Evolutionary conservation across 345 rosid species (phyloP).

Genomic region (Erucastrum elatum): DNA sequence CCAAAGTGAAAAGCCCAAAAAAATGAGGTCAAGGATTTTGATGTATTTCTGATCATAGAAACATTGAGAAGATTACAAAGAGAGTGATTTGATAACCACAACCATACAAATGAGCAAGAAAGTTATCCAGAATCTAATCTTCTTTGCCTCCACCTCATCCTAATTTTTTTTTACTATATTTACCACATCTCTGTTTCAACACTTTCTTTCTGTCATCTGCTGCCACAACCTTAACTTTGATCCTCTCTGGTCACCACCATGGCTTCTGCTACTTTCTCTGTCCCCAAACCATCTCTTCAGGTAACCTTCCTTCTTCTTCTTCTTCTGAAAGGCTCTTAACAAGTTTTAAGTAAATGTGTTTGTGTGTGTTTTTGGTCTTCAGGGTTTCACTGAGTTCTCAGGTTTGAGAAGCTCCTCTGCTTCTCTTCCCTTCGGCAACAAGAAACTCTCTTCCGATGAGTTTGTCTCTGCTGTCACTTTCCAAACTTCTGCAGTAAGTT

Average conservation of each 20-base stretch:
- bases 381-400: constrained; percentile 74
- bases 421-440: constrained; percentile 57
- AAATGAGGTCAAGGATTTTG: background rate
- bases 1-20: constrained; percentile 33
- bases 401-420: constrained; percentile 63
- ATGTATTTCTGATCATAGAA: constrained; percentile 27
- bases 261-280: constrained; percentile 85
- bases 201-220: constrained; percentile 18
- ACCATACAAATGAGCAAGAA: constrained; percentile 34
- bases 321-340: background rate
- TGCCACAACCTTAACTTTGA: constrained; percentile 16
- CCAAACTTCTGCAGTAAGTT: constrained; percentile 83
- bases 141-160: constrained; percentile 38
- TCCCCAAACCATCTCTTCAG: constrained; percentile 84
- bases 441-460: constrained; percentile 68
- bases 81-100: constrained; percentile 26
- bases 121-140: constrained; percentile 90
- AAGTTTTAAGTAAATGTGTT: background rate
- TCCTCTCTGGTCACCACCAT: constrained; percentile 38
- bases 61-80: constrained; percentile 9
- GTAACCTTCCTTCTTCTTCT: constrained; percentile 36
- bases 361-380: constrained; percentile 45
- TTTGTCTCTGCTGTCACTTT: constrained; percentile 58
- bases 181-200: constrained; percentile 17
- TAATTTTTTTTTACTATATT: constrained; percentile 18